These are phyloP conservation scores for Pelargonium australe DNA, from an alignment of 441 rosid genomes.

Conservation along the genomic window DNA sequence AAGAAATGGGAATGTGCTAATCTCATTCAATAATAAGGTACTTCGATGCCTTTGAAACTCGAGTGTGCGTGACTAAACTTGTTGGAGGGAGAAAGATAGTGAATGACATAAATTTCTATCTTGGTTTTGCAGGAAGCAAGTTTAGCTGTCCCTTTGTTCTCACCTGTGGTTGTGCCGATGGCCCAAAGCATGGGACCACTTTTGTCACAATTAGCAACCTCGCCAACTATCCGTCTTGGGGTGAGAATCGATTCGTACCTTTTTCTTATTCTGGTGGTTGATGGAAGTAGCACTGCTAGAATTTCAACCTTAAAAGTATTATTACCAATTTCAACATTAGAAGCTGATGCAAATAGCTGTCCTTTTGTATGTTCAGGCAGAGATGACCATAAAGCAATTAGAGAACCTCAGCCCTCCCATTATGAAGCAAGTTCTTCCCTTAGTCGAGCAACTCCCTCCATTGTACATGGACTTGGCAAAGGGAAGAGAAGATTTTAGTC, in stretches of 20 bases:
- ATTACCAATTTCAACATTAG: too few species aligned
- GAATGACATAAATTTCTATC: conserved; percentile 11
- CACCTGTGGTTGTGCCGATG: conserved; percentile 82
- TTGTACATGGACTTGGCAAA: conserved; percentile 82
- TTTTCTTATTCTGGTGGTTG: too few species aligned
- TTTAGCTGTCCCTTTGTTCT: conserved; percentile 78
- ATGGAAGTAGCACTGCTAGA: too few species aligned
- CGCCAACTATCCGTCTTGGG: conserved; percentile 73
- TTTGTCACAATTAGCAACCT: conserved; percentile 62
- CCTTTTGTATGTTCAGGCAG: conserved; percentile 53
- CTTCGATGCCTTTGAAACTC: not conserved
- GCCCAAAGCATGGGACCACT: conserved; percentile 88
- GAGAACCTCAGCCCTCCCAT: conserved; percentile 85
- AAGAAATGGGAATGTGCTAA: not conserved
- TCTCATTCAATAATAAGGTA: conserved; percentile 58
- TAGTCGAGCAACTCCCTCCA: conserved; percentile 91
- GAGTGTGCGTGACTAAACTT: not conserved
- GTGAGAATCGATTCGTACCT: conserved; percentile 35
- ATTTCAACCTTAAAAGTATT: too few species aligned
- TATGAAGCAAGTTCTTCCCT: conserved; percentile 89
- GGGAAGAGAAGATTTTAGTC: conserved; percentile 90
- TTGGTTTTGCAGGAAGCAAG: conserved; percentile 69
- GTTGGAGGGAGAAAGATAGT: not conserved
- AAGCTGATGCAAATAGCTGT: not conserved
- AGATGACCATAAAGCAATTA: conserved; percentile 83